Conservation (phyloP, 352 stramenopile genomes). For the Bremia lactucae region DNA sequence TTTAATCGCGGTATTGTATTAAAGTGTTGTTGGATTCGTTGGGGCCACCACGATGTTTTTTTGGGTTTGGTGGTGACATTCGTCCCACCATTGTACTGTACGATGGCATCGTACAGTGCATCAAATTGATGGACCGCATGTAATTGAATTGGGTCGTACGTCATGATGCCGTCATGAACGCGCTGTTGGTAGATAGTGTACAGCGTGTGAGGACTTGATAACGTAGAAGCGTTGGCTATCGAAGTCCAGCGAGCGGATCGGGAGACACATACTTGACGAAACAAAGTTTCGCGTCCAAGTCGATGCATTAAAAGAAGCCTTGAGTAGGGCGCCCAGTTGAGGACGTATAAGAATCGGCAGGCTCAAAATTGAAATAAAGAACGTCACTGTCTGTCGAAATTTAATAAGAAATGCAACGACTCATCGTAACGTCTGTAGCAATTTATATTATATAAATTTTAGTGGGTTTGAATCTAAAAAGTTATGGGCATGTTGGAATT, state of each 20-base stretch:
- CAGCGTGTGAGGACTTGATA: conserved; percentile 19
- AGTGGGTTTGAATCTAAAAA: too few relatives aligned
- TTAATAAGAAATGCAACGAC: too few relatives aligned
- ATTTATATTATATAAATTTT: too few relatives aligned
- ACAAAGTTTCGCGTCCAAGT: not conserved
- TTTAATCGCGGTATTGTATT: conserved; percentile 1
- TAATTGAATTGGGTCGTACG: conserved; percentile 60
- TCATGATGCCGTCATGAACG: conserved; percentile 41
- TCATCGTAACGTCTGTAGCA: too few relatives aligned
- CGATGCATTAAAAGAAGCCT: conserved; percentile 11
- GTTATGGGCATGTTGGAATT: too few relatives aligned
- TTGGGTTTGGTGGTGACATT: not conserved
- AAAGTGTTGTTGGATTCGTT: conserved; percentile 24
- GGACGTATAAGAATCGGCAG: not conserved
- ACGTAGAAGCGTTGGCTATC: conserved; percentile 6
- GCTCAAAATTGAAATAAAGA: conserved; percentile 1
- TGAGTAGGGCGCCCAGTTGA: too few relatives aligned
- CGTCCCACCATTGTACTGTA: conserved; percentile 41
- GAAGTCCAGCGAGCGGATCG: conserved; percentile 5
- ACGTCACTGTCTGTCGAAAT: not conserved
- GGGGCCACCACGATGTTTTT: conserved; percentile 44
- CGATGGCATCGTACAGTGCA: conserved; percentile 39
- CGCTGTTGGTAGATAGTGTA: conserved; percentile 50
- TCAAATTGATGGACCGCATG: conserved; percentile 58
- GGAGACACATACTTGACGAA: not conserved